A percentile compares a stretch with the other conserved stretches of the same genome.
Conservation (phyloP, 169 alveolate species). For the Plasmodium adleri region DNA sequence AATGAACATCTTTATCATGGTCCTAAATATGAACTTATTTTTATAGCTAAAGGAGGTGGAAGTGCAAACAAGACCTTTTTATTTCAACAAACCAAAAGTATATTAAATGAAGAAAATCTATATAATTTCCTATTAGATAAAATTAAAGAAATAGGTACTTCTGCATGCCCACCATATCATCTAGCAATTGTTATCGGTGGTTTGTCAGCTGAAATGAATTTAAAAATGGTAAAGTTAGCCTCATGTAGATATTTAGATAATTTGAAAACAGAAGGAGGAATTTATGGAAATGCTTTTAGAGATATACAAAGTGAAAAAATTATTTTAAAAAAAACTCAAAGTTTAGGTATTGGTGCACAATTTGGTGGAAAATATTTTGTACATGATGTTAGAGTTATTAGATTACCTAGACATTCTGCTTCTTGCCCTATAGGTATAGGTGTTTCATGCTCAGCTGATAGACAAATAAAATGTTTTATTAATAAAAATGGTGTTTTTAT, state of each 20-base stretch:
- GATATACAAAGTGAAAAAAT: conserved; percentile 86
- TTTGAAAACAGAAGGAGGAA: conserved; percentile 86
- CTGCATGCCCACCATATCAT: conserved; percentile 95
- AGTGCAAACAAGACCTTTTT: conserved; percentile 91
- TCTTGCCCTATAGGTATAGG: conserved; percentile 93
- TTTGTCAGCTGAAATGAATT: conserved; percentile 90
- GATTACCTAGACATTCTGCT: conserved; percentile 93
- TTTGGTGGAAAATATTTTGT: conserved; percentile 93
- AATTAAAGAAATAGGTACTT: conserved; percentile 89
- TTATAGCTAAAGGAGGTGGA: conserved; percentile 93
- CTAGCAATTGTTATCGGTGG: conserved; percentile 92
- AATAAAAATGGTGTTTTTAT: conserved; percentile 86
- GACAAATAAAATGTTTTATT: conserved; percentile 87
- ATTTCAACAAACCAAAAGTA: conserved; percentile 90
- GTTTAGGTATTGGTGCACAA: conserved; percentile 93
- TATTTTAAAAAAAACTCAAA: conserved; percentile 79
- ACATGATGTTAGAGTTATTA: conserved; percentile 91
- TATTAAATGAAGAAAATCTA: conserved; percentile 83
- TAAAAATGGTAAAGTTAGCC: conserved; percentile 91
- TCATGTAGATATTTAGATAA: conserved; percentile 88
- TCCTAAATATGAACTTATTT: conserved; percentile 83
- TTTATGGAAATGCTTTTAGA: conserved; percentile 88
- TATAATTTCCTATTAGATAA: conserved; percentile 84
- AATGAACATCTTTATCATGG: conserved; percentile 44
- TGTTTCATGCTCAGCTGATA: conserved; percentile 93